Conservation (phyloP, 345 rosid genomes). For the Hypericum androsaemum region DNA sequence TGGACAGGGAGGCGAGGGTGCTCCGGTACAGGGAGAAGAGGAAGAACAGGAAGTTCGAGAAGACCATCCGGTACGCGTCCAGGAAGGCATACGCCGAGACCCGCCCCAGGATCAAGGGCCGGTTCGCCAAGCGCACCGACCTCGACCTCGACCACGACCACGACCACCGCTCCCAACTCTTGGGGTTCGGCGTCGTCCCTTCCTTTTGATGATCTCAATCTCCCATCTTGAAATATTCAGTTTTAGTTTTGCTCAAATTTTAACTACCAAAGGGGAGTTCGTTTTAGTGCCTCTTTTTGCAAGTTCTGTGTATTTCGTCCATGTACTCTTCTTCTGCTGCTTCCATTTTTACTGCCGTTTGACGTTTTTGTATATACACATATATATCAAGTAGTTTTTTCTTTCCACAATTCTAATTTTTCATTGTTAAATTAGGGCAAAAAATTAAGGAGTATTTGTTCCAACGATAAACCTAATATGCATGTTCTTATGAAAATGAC, state of each 20-base stretch:
- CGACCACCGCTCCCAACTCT: slow-evolving; percentile 14
- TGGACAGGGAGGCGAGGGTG: slow-evolving; percentile 87
- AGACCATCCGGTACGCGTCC: slow-evolving; percentile 88
- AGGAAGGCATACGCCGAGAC: slow-evolving; percentile 90
- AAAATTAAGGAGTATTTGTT: no score
- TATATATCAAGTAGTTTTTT: no score
- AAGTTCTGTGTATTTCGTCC: no score
- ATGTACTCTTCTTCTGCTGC: no score
- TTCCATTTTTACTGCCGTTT: no score
- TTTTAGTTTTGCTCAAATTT: background rate
- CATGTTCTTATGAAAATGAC: no score
- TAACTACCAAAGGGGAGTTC: no score
- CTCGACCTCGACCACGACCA: slow-evolving; percentile 28
- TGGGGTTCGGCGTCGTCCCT: slow-evolving; percentile 71
- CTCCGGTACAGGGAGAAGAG: slow-evolving; percentile 97
- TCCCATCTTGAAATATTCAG: background rate
- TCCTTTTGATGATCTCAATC: slow-evolving; percentile 29
- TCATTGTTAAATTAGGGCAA: no score
- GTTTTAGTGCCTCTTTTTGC: no score
- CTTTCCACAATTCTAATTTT: no score
- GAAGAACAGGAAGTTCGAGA: slow-evolving; percentile 91
- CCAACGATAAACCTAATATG: no score
- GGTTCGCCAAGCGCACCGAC: slow-evolving; percentile 77
- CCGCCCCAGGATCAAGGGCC: slow-evolving; percentile 83
- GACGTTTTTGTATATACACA: no score